Conservation (phyloP, 495 filamentous ascomycete genomes). For the Penicillium ochrochloron region DNA sequence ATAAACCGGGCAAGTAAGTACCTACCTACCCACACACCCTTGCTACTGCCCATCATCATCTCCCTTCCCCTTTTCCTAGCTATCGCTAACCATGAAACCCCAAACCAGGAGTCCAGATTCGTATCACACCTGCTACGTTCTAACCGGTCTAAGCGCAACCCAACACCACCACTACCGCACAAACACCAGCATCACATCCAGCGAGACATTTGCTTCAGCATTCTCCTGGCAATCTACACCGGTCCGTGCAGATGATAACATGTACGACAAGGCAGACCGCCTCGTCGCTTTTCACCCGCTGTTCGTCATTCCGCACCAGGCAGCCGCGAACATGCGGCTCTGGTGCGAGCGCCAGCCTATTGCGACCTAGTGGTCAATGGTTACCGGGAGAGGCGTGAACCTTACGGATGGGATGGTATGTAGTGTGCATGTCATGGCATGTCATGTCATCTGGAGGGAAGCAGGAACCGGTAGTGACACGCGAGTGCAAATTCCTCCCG, state of each 20-base stretch:
- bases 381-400: conserved; percentile 14
- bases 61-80: conserved; percentile 2
- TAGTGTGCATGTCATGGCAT: not conserved
- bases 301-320: conserved; percentile 78
- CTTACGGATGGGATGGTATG: not conserved
- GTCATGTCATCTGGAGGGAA: conserved; percentile 15
- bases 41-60: too few relatives aligned
- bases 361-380: conserved; percentile 16
- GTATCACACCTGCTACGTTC: conserved; percentile 91
- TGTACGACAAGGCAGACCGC: conserved; percentile 55
- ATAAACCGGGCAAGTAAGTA: conserved; percentile 90
- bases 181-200: conserved; percentile 39
- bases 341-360: conserved; percentile 59
- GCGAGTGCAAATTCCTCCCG: not conserved
- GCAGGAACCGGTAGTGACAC: not conserved
- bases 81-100: conserved; percentile 20
- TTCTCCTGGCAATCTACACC: conserved; percentile 68
- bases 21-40: not conserved
- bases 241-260: conserved; percentile 48
- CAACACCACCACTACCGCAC: conserved; percentile 76
- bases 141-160: conserved; percentile 80
- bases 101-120: conserved; percentile 70
- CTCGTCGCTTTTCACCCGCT: conserved; percentile 73
- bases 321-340: conserved; percentile 62
- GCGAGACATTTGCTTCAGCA: conserved; percentile 52